These are phyloP conservation scores for Eutypa lata DNA, from an alignment of 2,329 filamentous ascomycete genomes.

Conservation along the genomic window DNA sequence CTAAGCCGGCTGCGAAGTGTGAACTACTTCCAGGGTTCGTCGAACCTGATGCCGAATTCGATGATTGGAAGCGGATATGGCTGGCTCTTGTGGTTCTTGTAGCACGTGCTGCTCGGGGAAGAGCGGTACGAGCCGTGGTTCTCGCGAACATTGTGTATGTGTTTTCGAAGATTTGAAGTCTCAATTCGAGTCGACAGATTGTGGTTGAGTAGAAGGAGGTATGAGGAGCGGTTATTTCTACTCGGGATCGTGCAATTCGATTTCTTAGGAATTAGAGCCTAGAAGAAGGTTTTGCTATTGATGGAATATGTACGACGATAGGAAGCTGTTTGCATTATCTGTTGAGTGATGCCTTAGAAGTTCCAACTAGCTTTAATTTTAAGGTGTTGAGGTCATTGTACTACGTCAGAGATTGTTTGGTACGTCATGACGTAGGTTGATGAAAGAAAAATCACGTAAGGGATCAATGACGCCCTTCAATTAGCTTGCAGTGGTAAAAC, in stretches of 20 bases:
- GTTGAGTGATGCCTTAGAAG: not conserved
- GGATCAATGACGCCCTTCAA: no score
- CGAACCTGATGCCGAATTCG: conserved; percentile 24
- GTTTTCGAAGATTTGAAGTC: not conserved
- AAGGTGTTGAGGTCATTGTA: not conserved
- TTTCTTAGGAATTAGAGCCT: no score
- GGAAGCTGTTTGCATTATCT: no score
- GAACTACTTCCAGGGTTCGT: conserved; percentile 17
- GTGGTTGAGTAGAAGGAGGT: not conserved
- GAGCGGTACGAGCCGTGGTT: not conserved
- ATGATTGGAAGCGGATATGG: conserved; percentile 40
- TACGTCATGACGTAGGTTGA: no score
- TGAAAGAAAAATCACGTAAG: no score
- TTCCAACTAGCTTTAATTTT: not conserved
- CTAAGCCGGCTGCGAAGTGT: conserved; percentile 38
- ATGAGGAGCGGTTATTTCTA: no score
- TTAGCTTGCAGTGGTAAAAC: no score
- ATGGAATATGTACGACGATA: no score
- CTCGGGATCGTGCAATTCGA: no score
- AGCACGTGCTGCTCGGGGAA: conserved; percentile 5
- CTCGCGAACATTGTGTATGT: not conserved
- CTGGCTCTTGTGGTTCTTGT: conserved; percentile 8
- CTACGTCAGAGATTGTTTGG: not conserved
- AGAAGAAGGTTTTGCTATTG: no score
- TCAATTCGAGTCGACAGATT: not conserved